Evolutionary conservation across 306 rosid genomes (phyloP), one percentile per base, ranked within the genome.

Genomic region (Luffa acutangula): DNA sequence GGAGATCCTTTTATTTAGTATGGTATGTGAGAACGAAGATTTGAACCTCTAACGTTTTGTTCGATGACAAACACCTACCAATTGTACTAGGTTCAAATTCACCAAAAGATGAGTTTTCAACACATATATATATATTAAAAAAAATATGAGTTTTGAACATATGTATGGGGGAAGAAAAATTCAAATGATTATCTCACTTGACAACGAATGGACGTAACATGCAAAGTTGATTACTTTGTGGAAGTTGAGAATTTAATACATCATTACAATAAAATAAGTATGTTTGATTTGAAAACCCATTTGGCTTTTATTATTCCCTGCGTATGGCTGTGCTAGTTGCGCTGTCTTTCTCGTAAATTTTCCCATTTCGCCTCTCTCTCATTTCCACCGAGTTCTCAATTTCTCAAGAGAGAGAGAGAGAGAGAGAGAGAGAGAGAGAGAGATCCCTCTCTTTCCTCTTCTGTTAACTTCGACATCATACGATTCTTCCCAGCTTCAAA

Each of bases 361-460:
- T 9, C 77, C 58, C 41, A 21, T 48, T 72, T 72, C 43, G 5
- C 5, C 77, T 33, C 45, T 15, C 60, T 46, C 6, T 20, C 36
- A 70, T 48, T 72, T 72, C 37, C 77, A 48, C 58, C 77, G 39
- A 72, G 6, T 72, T 15, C 31, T 72, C 21, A 46, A 31, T 2
- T 73, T 73, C 46, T 45, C 39, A 45, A 46, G 8, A 65, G 72
- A 25, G 57, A 15, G 72, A 37, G 48, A 15, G 1, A 15, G 48
- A 71, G 76, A 71, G 72, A 36, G 39, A 64, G 46, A 36, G 70
- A 37, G 73, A n/a, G 9, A 65, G 25, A 65, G 56, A 72, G 21
- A 48, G 59, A 34, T 31, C 59, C 45, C 78, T 33, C 60, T 74
- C 78, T 51, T 33, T 73, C 60, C 60, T 74, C 78, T 74, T 74